Conservation (phyloP, 768 basidiomycete species). For the Termitomyces bulborhizus region DNA sequence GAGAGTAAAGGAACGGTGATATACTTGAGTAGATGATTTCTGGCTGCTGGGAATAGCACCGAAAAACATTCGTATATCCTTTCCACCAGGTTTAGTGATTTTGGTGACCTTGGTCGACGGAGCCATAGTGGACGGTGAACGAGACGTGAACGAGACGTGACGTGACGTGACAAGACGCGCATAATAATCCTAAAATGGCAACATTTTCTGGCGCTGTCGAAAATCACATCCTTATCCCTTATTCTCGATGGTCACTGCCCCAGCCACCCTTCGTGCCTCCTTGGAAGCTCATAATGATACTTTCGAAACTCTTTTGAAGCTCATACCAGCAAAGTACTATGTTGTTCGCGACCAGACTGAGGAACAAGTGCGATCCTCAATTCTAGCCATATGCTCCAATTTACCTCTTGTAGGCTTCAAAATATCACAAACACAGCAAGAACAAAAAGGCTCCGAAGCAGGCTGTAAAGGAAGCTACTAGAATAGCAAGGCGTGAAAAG, state of each 20-base stretch:
- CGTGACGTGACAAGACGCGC: constrained; percentile 2
- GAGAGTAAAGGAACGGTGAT: background rate
- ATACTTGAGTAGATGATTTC: constrained; percentile 7
- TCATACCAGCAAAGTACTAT: constrained; percentile 91
- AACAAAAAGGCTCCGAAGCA: constrained; percentile 80
- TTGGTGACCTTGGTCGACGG: constrained; percentile 19
- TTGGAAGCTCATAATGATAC: constrained; percentile 81
- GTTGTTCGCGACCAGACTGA: constrained; percentile 60
- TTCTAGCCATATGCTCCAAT: background rate
- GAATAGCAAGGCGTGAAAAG: constrained; percentile 85
- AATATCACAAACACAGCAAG: constrained; percentile 85
- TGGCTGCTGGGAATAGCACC: constrained; percentile 14
- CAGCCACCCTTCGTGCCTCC: constrained; percentile 45
- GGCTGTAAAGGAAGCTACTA: constrained; percentile 81
- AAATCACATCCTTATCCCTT: constrained; percentile 1
- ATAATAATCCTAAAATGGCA: background rate
- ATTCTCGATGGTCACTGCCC: constrained; percentile 41
- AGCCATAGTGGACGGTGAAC: constrained; percentile 15
- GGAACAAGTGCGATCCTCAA: constrained; percentile 48
- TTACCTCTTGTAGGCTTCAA: constrained; percentile 34
- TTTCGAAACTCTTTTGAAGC: constrained; percentile 75
- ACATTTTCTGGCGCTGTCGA: background rate
- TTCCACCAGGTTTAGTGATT: constrained; percentile 22
- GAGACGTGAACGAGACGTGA: background rate
- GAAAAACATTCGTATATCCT: constrained; percentile 35